These are phyloP conservation scores for Keithomyces neogunnii DNA, from an alignment of 2,329 filamentous ascomycete genomes.

Conservation along the genomic window DNA sequence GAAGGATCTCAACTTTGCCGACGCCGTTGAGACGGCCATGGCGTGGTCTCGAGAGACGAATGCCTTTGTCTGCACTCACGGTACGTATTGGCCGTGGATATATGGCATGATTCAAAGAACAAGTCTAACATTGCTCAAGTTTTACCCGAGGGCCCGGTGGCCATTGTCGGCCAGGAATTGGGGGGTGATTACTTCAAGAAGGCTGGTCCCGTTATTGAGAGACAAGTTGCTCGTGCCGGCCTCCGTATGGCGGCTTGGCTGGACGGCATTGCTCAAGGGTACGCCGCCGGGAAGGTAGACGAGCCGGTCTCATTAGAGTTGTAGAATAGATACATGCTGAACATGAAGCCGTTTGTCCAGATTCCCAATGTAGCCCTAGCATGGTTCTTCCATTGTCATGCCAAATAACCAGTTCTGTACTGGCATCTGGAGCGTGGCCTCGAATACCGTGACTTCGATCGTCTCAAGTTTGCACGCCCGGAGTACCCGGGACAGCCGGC, in stretches of 20 bases:
- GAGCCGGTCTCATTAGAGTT: conserved; percentile 19
- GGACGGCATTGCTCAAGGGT: conserved; percentile 47
- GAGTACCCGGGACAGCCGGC: too few relatives aligned
- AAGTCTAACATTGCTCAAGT: conserved; percentile 30
- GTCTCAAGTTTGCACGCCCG: not conserved
- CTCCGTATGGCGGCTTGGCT: conserved; percentile 61
- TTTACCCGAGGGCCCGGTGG: conserved; percentile 50
- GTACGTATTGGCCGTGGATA: conserved; percentile 28
- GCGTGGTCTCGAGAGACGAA: conserved; percentile 58
- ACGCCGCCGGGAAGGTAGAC: conserved; percentile 15
- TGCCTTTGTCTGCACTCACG: conserved; percentile 51
- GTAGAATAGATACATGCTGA: conserved; percentile 10
- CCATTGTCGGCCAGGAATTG: conserved; percentile 51
- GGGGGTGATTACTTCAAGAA: conserved; percentile 54
- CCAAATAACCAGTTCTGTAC: not conserved
- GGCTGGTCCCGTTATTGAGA: conserved; percentile 55
- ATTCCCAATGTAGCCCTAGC: not conserved
- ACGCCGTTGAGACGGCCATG: conserved; percentile 48
- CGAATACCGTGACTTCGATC: too few relatives aligned
- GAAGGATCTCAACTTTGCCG: conserved; percentile 43
- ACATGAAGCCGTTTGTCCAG: not conserved
- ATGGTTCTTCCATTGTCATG: not conserved
- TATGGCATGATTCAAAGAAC: not conserved
- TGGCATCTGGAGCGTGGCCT: not conserved
- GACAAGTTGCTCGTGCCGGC: conserved; percentile 60